Percentiles rank a stretch among this genome's conserved stretches.
Evolutionary conservation across 192 early-diverging fungal genomes (phyloP).

Genomic region (Haplosporangium gracile): DNA sequence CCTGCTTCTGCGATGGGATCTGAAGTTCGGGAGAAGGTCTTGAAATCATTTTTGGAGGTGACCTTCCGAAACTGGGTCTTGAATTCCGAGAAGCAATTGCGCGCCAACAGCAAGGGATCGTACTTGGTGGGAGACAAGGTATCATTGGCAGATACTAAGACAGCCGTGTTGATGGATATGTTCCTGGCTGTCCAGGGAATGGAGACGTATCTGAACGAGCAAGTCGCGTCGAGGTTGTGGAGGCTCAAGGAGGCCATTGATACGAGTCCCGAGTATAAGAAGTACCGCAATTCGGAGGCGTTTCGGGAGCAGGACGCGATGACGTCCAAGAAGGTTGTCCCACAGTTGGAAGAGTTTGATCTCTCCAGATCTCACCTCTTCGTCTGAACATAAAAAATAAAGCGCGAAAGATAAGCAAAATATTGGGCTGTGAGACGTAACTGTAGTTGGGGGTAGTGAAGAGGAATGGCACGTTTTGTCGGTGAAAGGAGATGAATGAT

Average conservation of each 20-base stretch:
- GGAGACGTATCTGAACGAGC: conserved; percentile 4
- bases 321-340: conserved; percentile 22
- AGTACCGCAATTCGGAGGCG: conserved; percentile 14
- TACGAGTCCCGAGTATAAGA: conserved; percentile 3
- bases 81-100: conserved; percentile 58
- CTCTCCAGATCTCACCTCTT: conserved; percentile 23
- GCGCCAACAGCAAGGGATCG: conserved; percentile 10
- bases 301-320: conserved; percentile 27
- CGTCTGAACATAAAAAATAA: neutral
- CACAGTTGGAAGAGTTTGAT: conserved; percentile 20
- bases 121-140: conserved; percentile 62
- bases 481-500: neutral
- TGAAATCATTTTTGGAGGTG: conserved; percentile 14
- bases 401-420: neutral
- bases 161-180: conserved; percentile 31
- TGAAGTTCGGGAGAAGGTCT: conserved; percentile 10
- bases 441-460: neutral
- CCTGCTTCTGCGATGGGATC: neutral
- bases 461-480: neutral
- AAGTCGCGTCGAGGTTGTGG: conserved; percentile 18
- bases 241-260: conserved; percentile 28
- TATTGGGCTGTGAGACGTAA: neutral
- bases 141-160: conserved; percentile 60
- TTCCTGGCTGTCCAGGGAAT: conserved; percentile 8
- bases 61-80: conserved; percentile 19